Evolutionary conservation across 768 basidiomycete genomes (phyloP), one percentile per base, ranked within the genome.

Genomic region (Naganishia vishniacii): DNA sequence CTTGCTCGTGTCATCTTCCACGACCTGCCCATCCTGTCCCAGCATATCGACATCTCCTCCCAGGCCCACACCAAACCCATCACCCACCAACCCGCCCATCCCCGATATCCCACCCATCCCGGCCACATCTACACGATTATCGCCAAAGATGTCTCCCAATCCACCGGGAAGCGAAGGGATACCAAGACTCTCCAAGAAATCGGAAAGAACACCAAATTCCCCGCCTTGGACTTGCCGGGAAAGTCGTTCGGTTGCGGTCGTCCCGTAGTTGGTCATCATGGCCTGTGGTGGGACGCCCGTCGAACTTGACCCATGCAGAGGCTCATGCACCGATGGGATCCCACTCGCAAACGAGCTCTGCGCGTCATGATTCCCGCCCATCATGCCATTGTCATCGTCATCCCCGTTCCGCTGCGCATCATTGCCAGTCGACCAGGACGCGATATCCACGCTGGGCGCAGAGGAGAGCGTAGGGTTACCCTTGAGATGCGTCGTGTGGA

Each of bases 121-220:
- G 20, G 49, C 28, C 11, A 56, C 20, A 41, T 56, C 53, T 13
- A 56, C 11, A 2, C 53, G 53, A 25, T 26, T 56, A 56, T 49
- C 48, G 26, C 41, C 44, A 25, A 61, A 62, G 26, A 67, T 62
- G 28, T 67, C 65, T 3, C 65, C 65, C 16, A 67, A 32, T 25
- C 65, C 65, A 1, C 65, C 65, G 4, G 65, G 65, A 4, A 67
- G 53, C 3, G 59, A 61, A 8, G 65, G 65, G 13, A 67, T 67
- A n/a, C 65, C 65, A 13, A 67, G 37, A 48, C 51, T 58, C 46
- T 67, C 65, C 37, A 67, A 41, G 25, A 62, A 62, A 45, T 61
- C 65, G 18, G 65, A 67, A 12, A 67, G 56, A 4, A 59, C 47
- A 16, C 59, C 65, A 37, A 67, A 67, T 44, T 67, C 65, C 16